Conservation (phyloP, 306 rosid genomes). For the Styphnolobium japonicum region DNA sequence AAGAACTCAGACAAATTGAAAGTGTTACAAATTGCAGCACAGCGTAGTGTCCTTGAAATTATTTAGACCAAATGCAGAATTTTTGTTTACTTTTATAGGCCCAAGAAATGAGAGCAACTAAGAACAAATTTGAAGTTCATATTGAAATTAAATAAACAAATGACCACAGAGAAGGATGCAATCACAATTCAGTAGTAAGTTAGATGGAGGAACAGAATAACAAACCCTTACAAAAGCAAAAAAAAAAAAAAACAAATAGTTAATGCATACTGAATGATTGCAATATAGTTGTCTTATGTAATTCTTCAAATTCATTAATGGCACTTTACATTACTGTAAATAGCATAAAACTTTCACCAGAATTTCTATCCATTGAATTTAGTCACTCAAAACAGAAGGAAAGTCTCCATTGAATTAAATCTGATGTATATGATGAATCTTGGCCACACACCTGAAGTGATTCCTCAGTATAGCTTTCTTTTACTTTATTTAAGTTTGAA, state of each 20-base stretch:
- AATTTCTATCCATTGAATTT: not conserved
- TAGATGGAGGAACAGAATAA: constrained; percentile 10
- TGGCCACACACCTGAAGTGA: constrained; percentile 73
- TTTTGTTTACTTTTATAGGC: not conserved
- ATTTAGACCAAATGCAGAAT: too few species aligned
- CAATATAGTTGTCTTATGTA: not conserved
- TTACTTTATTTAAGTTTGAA: constrained; percentile 86
- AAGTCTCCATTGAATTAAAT: constrained; percentile 1
- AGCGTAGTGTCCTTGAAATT: too few species aligned
- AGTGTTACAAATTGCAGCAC: not conserved
- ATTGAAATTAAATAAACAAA: constrained; percentile 5
- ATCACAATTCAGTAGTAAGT: constrained; percentile 11
- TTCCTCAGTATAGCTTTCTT: constrained; percentile 95
- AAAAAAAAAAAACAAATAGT: not conserved
- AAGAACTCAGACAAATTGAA: not conserved
- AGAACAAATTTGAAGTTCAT: not conserved
- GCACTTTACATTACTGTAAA: not conserved
- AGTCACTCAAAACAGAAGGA: not conserved
- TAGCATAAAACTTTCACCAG: not conserved
- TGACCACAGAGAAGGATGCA: not conserved
- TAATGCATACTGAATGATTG: constrained; percentile 2
- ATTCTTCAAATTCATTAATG: not conserved
- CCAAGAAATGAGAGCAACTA: not conserved
- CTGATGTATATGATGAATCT: not conserved
- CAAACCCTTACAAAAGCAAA: not conserved